Evolutionary conservation across 208 protist genomes (phyloP), one percentile per base, ranked within the genome.

Genomic region (Borovskyia barvae): DNA sequence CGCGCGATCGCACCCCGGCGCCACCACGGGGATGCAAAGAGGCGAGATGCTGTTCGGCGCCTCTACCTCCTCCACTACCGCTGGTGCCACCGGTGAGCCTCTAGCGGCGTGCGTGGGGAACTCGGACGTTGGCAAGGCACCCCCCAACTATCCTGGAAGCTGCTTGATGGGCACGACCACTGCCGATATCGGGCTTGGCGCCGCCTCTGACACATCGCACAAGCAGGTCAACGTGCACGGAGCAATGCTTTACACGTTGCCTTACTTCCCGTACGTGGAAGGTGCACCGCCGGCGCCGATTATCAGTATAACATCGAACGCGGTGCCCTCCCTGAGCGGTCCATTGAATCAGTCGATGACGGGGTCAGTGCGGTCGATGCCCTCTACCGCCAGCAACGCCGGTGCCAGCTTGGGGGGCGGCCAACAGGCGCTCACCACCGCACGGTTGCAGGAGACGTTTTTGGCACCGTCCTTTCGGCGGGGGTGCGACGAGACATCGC

Each of bases 141-240:
- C 8, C 35, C 11, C 35, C 35, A 25, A 28, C 32, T 24, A 7
- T 37, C 6, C n/a, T 20, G 19, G 17, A 3, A 41, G 17, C 35
- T 33, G 4, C 35, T 22, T 3, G 22, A 3, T 2, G 35, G 11
- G 5, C 1, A 9, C 19, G 9, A 7, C 17, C 11, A 17, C 25
- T 25, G 15, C 3, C 26, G 46, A n/a, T 12, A 26, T 0, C 20
- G 20, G 30, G 3, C 28, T 32, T n/a, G 19, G 24, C n/a, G 33
- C 42, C 11, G 39, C 11, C 25, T 24, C 14, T 25, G 52, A 15
- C 12, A 60, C 53, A 3, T 40, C 52, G 29, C 63, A 70, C 11
- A 77, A 74, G 49, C 63, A 53, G 28, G 59, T 70, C 17, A 82
- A 82, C 53, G 75, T 82, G 29, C 75, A 82, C 40, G 69, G 69